Percentiles rank a stretch among this genome's conserved stretches.
Conservation (phyloP, 2,329 filamentous ascomycete genomes). For the Pseudomassariella vexata region DNA sequence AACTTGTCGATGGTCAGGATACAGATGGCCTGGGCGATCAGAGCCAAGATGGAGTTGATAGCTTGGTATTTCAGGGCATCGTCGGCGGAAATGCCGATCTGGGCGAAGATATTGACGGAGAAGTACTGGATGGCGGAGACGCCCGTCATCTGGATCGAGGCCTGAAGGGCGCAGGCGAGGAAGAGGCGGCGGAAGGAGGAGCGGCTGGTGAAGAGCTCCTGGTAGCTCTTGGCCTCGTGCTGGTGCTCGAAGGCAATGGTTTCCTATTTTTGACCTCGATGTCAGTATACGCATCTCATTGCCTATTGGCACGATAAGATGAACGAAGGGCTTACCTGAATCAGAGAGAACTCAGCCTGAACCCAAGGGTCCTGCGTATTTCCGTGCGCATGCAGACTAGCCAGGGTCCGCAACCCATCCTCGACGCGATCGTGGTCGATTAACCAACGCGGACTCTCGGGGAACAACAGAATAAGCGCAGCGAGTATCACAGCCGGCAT, state of each 20-base stretch:
- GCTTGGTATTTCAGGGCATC: conserved; percentile 70
- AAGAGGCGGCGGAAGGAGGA: conserved; percentile 68
- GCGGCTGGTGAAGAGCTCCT: conserved; percentile 59
- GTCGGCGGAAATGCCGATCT: conserved; percentile 61
- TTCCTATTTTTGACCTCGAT: conserved; percentile 20
- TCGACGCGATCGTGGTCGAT: conserved; percentile 65
- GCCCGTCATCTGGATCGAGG: conserved; percentile 71
- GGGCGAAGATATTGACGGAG: conserved; percentile 58
- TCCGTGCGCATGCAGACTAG: conserved; percentile 64
- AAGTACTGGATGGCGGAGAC: conserved; percentile 73
- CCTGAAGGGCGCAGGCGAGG: conserved; percentile 64
- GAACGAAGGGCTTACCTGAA: conserved; percentile 44
- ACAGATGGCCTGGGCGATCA: conserved; percentile 63
- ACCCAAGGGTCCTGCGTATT: conserved; percentile 64
- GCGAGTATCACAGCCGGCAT: conserved; percentile 61
- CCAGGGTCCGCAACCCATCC: conserved; percentile 60
- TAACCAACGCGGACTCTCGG: conserved; percentile 69
- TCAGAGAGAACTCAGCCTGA: conserved; percentile 65
- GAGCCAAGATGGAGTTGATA: conserved; percentile 65
- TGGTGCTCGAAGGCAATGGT: conserved; percentile 61
- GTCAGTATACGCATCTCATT: too few relatives aligned
- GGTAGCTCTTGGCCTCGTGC: conserved; percentile 63
- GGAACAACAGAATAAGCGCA: conserved; percentile 62
- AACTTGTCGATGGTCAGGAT: conserved; percentile 64
- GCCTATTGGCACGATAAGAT: too few relatives aligned